These are phyloP conservation scores for Botryosphaeria dothidea DNA, from an alignment of 2,329 filamentous ascomycete genomes.

Conservation along the genomic window DNA sequence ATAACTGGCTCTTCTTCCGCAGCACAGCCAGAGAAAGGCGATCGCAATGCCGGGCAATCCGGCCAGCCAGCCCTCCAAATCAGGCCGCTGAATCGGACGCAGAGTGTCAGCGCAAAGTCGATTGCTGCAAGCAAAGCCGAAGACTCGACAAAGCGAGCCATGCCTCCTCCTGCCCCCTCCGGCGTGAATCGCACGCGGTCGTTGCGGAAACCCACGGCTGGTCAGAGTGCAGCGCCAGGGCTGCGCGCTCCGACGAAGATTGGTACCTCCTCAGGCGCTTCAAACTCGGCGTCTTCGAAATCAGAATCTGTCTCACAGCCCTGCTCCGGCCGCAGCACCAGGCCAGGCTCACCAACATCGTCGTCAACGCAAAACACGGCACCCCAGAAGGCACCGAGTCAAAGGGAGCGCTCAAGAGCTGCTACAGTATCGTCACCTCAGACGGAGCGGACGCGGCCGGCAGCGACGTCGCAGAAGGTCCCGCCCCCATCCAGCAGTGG, in stretches of 20 bases:
- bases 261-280: not conserved
- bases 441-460: conserved; percentile 3
- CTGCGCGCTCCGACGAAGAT: conserved; percentile 2
- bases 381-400: not conserved
- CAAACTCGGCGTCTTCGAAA: not conserved
- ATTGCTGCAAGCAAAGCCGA: not conserved
- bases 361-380: not conserved
- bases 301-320: not conserved
- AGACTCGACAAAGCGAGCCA: not conserved
- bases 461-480: not conserved
- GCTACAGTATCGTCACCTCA: not conserved
- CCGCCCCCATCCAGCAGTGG: not conserved
- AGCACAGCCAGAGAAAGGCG: not conserved
- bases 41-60: not conserved
- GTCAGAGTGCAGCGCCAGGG: not conserved
- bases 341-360: not conserved
- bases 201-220: not conserved
- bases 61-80: not conserved
- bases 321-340: not conserved
- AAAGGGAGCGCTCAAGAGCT: conserved; percentile 9
- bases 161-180: not conserved
- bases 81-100: conserved; percentile 11
- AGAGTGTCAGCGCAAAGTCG: conserved; percentile 5
- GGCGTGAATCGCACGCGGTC: conserved; percentile 15
- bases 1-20: not conserved